Base-by-base conservation (phyloP, 495 filamentous ascomycete genomes). In the Hypoxylon fuscum region DNA sequence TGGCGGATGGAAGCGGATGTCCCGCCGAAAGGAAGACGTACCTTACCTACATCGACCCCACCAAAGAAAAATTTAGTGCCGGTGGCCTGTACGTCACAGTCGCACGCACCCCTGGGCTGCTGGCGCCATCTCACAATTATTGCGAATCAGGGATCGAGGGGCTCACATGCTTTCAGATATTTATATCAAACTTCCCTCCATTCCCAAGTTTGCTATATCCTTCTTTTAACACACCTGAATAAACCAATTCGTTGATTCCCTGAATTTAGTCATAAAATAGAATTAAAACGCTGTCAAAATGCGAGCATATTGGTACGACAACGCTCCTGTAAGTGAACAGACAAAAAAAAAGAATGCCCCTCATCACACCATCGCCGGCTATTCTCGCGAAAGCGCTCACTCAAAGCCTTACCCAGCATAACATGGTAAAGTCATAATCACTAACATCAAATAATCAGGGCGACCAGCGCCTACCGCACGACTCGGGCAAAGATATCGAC, bases 391-490 rank as follows among this genome's bases (percentile, higher is more conserved):
- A 51, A 56, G 20, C 46, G 27, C 23, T 32, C 15, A 23, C 11
- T 38, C 31, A 29, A 23, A 32, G 23, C 31, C 45, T 9, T 40
- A 21, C 40, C 9, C 17, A 17, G 17, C 17, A 7, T 48, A 15
- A 4, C 14, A 7, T 42, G 6, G 38, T n/a, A 17, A 21, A 49
- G 2, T 23, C 34, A 8, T 14, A n/a, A 3, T 17, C 34, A 55
- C 34, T 27, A 44, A 48, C 59, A 59, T 48, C 56, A 41, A 37
- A 58, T 9, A 44, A 22, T 25, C 63, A 96, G 91, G 91, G 89
- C 77, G 96, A 98, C 81, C 96, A 97, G 76, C 91, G 96, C 63
- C 85, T 88, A 45, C 85, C 90, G 61, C 95, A 98, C 76, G 87
- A 96, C 78, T 93, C 93, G 18, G 89, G 89, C 70, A 85, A 83